Percentiles rank a stretch among this genome's conserved stretches.
Evolutionary conservation across 305 asterid species (phyloP).

Genomic region (Lippia alba): DNA sequence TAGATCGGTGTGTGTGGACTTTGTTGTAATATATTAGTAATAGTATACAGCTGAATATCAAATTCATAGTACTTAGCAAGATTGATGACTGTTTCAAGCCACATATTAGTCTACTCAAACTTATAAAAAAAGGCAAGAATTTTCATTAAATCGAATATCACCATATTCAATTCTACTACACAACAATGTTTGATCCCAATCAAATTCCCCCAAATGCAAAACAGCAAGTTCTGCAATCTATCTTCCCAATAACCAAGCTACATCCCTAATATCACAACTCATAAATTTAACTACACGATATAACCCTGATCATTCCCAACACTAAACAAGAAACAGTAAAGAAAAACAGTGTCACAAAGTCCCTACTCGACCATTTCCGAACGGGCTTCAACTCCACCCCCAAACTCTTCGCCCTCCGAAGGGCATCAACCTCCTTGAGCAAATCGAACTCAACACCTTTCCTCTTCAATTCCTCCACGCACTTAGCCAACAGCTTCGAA

Average conservation of each 20-base stretch:
- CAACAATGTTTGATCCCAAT: not conserved
- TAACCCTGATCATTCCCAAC: constrained; percentile 60
- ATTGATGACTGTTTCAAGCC: too few relatives aligned
- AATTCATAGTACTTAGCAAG: too few relatives aligned
- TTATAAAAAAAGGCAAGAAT: too few relatives aligned
- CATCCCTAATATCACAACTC: not conserved
- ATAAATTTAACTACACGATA: constrained; percentile 51
- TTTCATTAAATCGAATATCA: not conserved
- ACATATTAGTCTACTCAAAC: too few relatives aligned
- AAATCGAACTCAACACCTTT: constrained; percentile 75
- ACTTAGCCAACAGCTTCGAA: constrained; percentile 58
- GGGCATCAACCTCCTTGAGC: constrained; percentile 85
- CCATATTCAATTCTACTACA: not conserved
- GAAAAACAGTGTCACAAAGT: constrained; percentile 68
- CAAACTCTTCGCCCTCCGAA: constrained; percentile 86
- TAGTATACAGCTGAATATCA: too few relatives aligned
- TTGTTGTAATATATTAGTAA: too few relatives aligned
- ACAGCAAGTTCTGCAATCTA: constrained; percentile 2
- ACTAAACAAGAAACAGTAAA: constrained; percentile 64
- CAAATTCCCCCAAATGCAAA: not conserved
- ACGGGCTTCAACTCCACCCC: constrained; percentile 61
- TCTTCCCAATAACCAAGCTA: not conserved
- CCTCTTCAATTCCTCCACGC: constrained; percentile 85
- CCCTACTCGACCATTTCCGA: constrained; percentile 76
- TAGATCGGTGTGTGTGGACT: not conserved